Evolutionary conservation across 257 asterid genomes (phyloP).

Genomic region (Datura wrightii): DNA sequence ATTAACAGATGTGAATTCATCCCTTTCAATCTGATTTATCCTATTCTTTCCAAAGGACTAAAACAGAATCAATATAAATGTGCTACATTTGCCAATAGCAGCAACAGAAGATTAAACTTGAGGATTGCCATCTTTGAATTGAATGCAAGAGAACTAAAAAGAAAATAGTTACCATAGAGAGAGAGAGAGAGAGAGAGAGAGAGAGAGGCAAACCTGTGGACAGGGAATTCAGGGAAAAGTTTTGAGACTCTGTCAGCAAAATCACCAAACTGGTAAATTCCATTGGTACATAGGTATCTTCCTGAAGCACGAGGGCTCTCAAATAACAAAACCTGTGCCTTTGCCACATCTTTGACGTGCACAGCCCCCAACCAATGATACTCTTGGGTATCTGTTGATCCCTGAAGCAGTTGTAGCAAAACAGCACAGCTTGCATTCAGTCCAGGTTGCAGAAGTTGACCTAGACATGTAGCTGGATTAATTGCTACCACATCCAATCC

Average conservation of each 20-base stretch:
- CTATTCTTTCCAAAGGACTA: background rate
- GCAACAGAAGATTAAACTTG: background rate
- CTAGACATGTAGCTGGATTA: slow-evolving; percentile 81
- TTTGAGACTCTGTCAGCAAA: slow-evolving; percentile 66
- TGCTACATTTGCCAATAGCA: background rate
- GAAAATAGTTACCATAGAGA: background rate
- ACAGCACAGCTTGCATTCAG: slow-evolving; percentile 90
- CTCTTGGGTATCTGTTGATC: slow-evolving; percentile 83
- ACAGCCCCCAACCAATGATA: slow-evolving; percentile 90
- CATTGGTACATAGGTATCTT: slow-evolving; percentile 86
- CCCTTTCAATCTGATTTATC: background rate
- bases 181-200: background rate
- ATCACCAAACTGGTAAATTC: slow-evolving; percentile 76
- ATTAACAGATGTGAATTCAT: background rate
- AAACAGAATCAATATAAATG: background rate
- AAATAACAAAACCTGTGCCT: slow-evolving; percentile 68
- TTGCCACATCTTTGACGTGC: slow-evolving; percentile 87
- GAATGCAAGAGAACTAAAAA: background rate
- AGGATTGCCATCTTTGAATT: background rate
- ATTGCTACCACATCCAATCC: slow-evolving; percentile 75
- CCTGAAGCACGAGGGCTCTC: slow-evolving; percentile 76
- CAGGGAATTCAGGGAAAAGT: slow-evolving; percentile 68
- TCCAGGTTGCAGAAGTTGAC: slow-evolving; percentile 72
- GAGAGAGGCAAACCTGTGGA: slow-evolving; percentile 68
- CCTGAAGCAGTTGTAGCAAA: slow-evolving; percentile 73